phyloP scores from a whole-genome alignment of 441 rosid species.

The Erodium moschatum region DNA sequence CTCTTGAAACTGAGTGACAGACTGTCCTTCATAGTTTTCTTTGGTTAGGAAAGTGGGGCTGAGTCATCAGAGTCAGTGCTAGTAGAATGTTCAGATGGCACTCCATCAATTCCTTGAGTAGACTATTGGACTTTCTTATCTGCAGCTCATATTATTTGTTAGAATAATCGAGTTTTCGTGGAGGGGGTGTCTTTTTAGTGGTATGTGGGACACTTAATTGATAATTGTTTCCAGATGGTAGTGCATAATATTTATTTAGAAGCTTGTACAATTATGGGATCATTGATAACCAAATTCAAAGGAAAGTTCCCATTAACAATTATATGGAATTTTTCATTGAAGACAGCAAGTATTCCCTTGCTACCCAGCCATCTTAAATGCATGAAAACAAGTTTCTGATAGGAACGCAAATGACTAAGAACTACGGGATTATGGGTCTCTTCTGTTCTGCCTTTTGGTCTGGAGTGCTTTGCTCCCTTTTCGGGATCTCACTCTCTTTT shows the following conservation, averaged over 20 bases:
- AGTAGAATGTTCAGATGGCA: not conserved
- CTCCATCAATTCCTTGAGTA: conserved; percentile 2
- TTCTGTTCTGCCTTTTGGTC: too few relatives aligned
- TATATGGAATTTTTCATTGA: not conserved
- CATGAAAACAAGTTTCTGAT: not conserved
- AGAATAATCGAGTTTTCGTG: not conserved
- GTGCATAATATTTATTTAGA: not conserved
- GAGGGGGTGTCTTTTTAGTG: not conserved
- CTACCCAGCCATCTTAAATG: not conserved
- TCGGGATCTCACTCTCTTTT: too few relatives aligned
- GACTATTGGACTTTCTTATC: not conserved
- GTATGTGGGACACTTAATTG: not conserved
- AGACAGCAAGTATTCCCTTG: not conserved
- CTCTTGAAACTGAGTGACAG: not conserved
- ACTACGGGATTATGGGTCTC: not conserved
- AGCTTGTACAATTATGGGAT: not conserved
- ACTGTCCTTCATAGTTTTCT: conserved; percentile 1
- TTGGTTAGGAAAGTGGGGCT: not conserved
- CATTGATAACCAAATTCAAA: not conserved
- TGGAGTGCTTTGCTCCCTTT: too few relatives aligned
- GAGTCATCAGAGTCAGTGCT: not conserved
- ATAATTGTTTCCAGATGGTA: not conserved
- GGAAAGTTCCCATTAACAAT: not conserved
- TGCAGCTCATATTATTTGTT: not conserved
- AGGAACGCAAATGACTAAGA: not conserved